These are phyloP conservation scores for Lodderomyces orthopsilosis DNA, from an alignment of 1,139 yeast genomes.

Conservation along the genomic window DNA sequence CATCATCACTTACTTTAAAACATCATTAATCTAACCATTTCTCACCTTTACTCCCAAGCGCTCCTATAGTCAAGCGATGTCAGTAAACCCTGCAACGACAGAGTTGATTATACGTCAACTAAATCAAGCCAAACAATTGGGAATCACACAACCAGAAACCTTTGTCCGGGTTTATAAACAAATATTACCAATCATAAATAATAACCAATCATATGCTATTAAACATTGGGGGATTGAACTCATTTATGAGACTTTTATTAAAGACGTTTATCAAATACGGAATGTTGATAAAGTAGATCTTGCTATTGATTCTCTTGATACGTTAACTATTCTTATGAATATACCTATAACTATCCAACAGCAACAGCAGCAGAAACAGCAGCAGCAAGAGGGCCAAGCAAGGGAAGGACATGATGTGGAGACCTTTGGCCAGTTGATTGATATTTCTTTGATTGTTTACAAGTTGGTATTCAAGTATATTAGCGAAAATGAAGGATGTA, in stretches of 20 bases:
- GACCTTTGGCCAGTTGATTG: conserved; percentile 32
- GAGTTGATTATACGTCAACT: conserved; percentile 38
- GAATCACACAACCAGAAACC: conserved; percentile 42
- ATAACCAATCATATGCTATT: conserved; percentile 28
- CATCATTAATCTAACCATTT: too few species aligned
- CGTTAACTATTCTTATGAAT: conserved; percentile 28
- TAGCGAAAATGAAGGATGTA: conserved; percentile 44
- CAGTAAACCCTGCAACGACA: conserved; percentile 6
- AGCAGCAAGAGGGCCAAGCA: neutral
- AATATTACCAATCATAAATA: conserved; percentile 42
- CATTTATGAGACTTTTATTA: conserved; percentile 42
- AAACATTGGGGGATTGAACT: conserved; percentile 50
- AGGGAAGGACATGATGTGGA: conserved; percentile 21
- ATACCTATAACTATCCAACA: conserved; percentile 13
- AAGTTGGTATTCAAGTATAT: conserved; percentile 41
- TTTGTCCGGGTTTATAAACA: conserved; percentile 56
- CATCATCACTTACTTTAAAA: too few species aligned
- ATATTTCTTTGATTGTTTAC: conserved; percentile 36
- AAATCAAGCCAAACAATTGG: conserved; percentile 50
- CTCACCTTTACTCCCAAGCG: too few species aligned
- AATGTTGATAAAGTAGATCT: conserved; percentile 37
- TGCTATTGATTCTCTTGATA: conserved; percentile 40
- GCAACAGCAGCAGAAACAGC: conserved; percentile 4
- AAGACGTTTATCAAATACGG: conserved; percentile 14
- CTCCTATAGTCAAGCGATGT: too few species aligned